These are phyloP conservation scores for Penicillium freii DNA, from an alignment of 2,329 filamentous ascomycete genomes.

Conservation along the genomic window DNA sequence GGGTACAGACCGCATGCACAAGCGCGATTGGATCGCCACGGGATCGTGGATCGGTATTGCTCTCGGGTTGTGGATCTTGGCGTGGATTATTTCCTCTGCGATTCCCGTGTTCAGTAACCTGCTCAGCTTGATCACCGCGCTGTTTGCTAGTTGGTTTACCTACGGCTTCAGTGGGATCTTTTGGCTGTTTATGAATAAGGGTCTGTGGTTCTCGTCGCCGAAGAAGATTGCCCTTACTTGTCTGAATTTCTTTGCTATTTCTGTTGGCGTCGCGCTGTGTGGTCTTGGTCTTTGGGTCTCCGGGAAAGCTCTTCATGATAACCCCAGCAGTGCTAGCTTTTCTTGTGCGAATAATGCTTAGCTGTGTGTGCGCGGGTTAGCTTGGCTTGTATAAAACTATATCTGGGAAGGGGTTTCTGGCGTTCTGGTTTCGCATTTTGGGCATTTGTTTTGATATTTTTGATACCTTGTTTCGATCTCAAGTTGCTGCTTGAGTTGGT, in stretches of 20 bases:
- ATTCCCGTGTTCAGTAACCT: slow-evolving; percentile 69
- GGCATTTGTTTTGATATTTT: background rate
- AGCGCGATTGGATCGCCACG: slow-evolving; percentile 52
- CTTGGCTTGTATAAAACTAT: background rate
- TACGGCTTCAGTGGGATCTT: slow-evolving; percentile 42
- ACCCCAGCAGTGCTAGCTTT: slow-evolving; percentile 32
- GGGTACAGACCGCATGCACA: slow-evolving; percentile 56
- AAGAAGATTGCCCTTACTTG: slow-evolving; percentile 31
- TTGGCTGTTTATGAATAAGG: slow-evolving; percentile 40
- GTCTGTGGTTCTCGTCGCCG: slow-evolving; percentile 31
- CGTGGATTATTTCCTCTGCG: slow-evolving; percentile 66
- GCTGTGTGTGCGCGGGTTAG: background rate
- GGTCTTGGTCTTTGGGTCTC: slow-evolving; percentile 38
- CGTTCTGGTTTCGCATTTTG: background rate
- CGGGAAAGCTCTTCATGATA: slow-evolving; percentile 36
- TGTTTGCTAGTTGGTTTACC: slow-evolving; percentile 69
- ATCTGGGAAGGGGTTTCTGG: background rate
- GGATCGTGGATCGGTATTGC: slow-evolving; percentile 60
- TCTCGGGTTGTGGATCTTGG: slow-evolving; percentile 56
- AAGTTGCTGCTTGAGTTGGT: background rate
- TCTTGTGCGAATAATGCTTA: slow-evolving; percentile 33
- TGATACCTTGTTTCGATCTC: background rate
- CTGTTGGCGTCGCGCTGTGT: slow-evolving; percentile 27
- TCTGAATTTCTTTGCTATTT: slow-evolving; percentile 27
- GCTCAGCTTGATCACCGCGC: slow-evolving; percentile 61